These are phyloP conservation scores for Melocanna baccifera DNA, from an alignment of 176 grass and related monocot genomes.

Conservation along the genomic window DNA sequence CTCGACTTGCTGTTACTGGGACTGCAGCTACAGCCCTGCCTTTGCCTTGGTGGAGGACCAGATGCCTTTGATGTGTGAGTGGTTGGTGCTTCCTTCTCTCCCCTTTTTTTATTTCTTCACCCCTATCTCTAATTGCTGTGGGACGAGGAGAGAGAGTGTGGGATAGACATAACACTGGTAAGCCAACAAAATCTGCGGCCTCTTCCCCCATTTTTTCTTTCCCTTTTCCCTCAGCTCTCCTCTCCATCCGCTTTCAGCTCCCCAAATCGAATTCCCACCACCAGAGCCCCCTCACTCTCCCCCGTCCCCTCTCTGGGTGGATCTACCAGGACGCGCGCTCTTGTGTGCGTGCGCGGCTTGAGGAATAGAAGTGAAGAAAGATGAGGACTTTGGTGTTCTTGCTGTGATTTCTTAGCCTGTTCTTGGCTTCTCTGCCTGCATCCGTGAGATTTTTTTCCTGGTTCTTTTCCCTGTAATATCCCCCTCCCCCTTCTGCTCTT, in stretches of 20 bases:
- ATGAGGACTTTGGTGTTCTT: constrained; percentile 5
- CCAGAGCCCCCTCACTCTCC: constrained; percentile 12
- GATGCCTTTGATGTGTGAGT: constrained; percentile 90
- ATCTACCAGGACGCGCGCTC: constrained; percentile 25
- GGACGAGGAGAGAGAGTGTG: constrained; percentile 24
- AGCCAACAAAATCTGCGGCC: constrained; percentile 28
- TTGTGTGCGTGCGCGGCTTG: neutral
- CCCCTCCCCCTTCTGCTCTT: neutral
- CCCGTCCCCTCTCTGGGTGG: neutral
- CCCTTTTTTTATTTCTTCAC: constrained; percentile 29
- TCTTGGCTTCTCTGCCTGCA: neutral
- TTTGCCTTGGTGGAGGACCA: constrained; percentile 89
- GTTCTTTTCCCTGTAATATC: neutral
- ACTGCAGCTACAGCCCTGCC: constrained; percentile 47
- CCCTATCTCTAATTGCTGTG: constrained; percentile 23
- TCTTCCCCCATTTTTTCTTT: neutral
- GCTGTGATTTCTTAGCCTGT: constrained; percentile 4
- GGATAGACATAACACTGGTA: constrained; percentile 6
- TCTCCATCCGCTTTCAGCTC: neutral
- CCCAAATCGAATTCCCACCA: neutral
- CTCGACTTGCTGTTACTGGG: constrained; percentile 60
- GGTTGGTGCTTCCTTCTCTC: constrained; percentile 64
- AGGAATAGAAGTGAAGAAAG: constrained; percentile 13
- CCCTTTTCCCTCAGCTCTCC: neutral
- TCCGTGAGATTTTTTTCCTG: neutral